Conservation (phyloP, 305 asterid genomes). For the Stenogyne calaminthoides region DNA sequence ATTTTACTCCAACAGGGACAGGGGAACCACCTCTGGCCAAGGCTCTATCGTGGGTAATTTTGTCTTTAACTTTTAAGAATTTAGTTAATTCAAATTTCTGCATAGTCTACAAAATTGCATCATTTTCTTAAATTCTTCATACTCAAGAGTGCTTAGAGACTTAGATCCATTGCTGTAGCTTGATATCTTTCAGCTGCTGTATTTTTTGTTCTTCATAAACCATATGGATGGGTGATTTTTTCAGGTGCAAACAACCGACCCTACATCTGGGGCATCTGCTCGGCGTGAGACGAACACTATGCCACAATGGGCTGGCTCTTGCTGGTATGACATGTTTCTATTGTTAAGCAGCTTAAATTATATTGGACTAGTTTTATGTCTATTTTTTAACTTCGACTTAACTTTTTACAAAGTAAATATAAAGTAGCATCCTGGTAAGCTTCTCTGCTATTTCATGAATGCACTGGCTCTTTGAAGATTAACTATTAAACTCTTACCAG, state of each 20-base stretch:
- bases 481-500: constrained; percentile 41
- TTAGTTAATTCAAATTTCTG: background rate
- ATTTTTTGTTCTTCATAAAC: constrained; percentile 21
- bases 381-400: constrained; percentile 9
- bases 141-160: too few species aligned
- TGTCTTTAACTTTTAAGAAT: background rate
- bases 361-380: constrained; percentile 13
- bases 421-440: background rate
- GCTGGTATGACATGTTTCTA: constrained; percentile 67
- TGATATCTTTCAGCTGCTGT: constrained; percentile 16
- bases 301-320: constrained; percentile 99
- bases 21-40: constrained; percentile 97
- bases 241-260: constrained; percentile 77
- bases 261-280: constrained; percentile 68
- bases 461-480: constrained; percentile 9
- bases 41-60: constrained; percentile 83
- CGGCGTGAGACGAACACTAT: constrained; percentile 92
- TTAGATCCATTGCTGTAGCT: background rate
- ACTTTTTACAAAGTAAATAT: constrained; percentile 10
- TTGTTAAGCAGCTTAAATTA: constrained; percentile 14
- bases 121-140: background rate
- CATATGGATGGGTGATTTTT: constrained; percentile 24
- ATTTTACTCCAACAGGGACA: constrained; percentile 95
- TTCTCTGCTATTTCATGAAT: constrained; percentile 6
- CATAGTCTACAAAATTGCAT: background rate